Conservation (phyloP, 306 rosid genomes). For the Dryas octopetala region DNA sequence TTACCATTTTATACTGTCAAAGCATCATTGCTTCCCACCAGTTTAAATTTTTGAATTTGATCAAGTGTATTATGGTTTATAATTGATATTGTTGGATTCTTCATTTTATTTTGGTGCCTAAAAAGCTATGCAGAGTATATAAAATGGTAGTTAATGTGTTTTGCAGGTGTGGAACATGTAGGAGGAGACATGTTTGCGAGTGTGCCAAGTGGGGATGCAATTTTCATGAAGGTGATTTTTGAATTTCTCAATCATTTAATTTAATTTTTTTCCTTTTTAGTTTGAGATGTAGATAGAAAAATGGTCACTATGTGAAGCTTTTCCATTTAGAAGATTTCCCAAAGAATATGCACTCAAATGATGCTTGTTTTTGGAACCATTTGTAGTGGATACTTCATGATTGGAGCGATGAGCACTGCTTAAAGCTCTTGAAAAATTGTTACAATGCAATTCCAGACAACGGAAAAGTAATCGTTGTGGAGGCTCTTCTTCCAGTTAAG, state of each 20-base stretch:
- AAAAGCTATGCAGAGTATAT: background rate
- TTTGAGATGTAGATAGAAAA: background rate
- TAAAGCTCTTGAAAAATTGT: conserved; percentile 49
- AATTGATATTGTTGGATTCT: too few species aligned
- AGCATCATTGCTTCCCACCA: too few species aligned
- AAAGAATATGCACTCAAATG: background rate
- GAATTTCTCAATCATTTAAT: background rate
- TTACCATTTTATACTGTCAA: too few species aligned
- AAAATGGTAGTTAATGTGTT: background rate
- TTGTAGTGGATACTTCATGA: conserved; percentile 43
- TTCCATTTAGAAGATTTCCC: background rate
- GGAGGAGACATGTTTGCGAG: conserved; percentile 49
- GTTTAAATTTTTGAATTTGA: too few species aligned
- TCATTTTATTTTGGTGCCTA: too few species aligned
- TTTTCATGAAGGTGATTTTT: conserved; percentile 52
- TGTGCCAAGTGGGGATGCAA: conserved; percentile 61
- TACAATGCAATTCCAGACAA: conserved; percentile 39
- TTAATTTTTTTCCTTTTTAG: background rate
- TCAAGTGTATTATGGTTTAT: too few species aligned
- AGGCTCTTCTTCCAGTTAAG: conserved; percentile 29
- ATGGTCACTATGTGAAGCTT: background rate
- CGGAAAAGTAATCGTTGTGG: conserved; percentile 58
- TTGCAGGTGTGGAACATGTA: conserved; percentile 53
- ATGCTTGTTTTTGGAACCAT: background rate
- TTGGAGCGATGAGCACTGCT: conserved; percentile 39